Base-by-base conservation (phyloP, 179 eudicot genomes). In the Silene coronaria region DNA sequence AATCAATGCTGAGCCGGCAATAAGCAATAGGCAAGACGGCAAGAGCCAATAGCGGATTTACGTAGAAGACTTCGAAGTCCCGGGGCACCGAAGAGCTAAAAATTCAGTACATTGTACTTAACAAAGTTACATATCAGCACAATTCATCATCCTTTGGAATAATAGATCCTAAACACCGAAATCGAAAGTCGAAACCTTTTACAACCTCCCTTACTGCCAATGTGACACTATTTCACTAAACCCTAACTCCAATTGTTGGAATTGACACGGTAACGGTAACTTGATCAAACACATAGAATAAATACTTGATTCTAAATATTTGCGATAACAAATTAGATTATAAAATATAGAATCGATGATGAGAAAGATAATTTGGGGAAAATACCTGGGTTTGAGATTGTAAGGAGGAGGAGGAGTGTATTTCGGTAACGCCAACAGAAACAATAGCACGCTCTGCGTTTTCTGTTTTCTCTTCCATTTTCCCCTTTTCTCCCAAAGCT, bases 391-490 rank as follows among this genome's bases (percentile, higher is more conserved):
- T 24, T 16, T 27, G 78, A 27, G 23, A 32, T 22, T 32, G 19
- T 21, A 34, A 19, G 26, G 84, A 66, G 26, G 74, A 19, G 26
- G 84, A 66, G 26, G 74, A 71, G 1, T 72, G 81, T 58, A 85
- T 38, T 0, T 81, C 73, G 26, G 51, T 59, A 17, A 53, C 21
- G 58, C 5, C 2, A 53, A 53, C 58, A 53, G 21, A 2, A 1
- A 53, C 58, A 53, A 10, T 8, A 13, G 58, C 21, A 53, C 13
- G 13, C 48, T 53, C 58, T 53, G 21, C 58, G 21, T 53, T 53
- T 14, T 17, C 7, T 0, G 0, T 17, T 53, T 53, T 17, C 58
- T 51, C 57, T 51, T 16, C 57, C 57, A 51, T 51, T 51, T 51
- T 17, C 21, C 58, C n/a, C 48, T 42, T 42, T 53, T 17, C 58